Conservation (phyloP, 805 yeast species). For the Cyberlindnera xylosilytica region DNA sequence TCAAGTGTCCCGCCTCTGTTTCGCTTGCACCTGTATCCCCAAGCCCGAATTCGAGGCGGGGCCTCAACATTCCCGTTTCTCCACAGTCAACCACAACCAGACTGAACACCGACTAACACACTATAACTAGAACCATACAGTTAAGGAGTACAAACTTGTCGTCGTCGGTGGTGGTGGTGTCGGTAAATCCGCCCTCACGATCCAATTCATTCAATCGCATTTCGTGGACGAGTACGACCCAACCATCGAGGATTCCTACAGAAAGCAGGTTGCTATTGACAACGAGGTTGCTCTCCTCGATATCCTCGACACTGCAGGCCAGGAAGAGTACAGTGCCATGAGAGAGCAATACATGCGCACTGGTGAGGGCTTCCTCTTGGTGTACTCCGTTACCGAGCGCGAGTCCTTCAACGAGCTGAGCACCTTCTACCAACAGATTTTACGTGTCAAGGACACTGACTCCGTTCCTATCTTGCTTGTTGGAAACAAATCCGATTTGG, state of each 20-base stretch:
- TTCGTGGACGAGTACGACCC: conserved; percentile 98
- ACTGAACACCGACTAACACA: conserved; percentile 2
- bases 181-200: conserved; percentile 95
- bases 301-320: conserved; percentile 97
- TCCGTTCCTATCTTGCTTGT: conserved; percentile 77
- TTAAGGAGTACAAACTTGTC: conserved; percentile 84
- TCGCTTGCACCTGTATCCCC: too few species aligned
- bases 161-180: conserved; percentile 99
- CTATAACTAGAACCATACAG: conserved; percentile 27
- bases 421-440: conserved; percentile 76
- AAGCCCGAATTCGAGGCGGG: too few species aligned
- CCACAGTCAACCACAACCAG: too few species aligned
- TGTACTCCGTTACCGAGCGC: conserved; percentile 82
- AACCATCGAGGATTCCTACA: conserved; percentile 88
- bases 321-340: conserved; percentile 93
- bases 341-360: conserved; percentile 94
- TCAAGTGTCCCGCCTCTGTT: too few species aligned
- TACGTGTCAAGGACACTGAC: conserved; percentile 72
- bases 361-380: conserved; percentile 90
- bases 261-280: conserved; percentile 85
- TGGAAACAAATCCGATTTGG: conserved; percentile 77
- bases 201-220: conserved; percentile 90
- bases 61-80: too few species aligned
- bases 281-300: conserved; percentile 75
- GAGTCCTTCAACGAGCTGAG: conserved; percentile 82